These are phyloP conservation scores for Carpinus fangiana DNA, from an alignment of 306 rosid genomes.

Conservation along the genomic window DNA sequence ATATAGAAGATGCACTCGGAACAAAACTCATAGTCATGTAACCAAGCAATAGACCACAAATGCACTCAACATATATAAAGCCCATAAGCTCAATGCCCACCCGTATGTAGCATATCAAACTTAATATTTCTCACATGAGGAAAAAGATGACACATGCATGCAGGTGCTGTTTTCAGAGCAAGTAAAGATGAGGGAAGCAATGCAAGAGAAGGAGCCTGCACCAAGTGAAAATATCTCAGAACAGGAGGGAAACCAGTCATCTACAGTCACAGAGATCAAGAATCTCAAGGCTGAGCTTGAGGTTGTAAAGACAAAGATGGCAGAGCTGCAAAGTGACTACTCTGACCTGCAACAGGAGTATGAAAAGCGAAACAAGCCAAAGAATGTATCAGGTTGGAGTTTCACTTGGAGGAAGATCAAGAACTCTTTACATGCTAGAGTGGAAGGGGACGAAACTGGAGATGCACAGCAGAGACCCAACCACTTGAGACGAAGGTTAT, in stretches of 20 bases:
- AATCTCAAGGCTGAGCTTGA: conserved; percentile 73
- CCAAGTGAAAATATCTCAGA: conserved; percentile 49
- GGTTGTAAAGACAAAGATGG: conserved; percentile 59
- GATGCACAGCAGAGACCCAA: conserved; percentile 41
- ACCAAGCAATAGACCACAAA: not conserved
- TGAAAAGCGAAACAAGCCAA: conserved; percentile 54
- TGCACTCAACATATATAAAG: conserved; percentile 12
- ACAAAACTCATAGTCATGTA: not conserved
- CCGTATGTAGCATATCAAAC: conserved; percentile 4
- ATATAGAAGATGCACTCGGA: not conserved
- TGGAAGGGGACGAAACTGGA: conserved; percentile 47
- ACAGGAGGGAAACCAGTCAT: conserved; percentile 53
- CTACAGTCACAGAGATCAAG: conserved; percentile 48
- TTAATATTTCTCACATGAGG: conserved; percentile 23
- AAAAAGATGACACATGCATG: conserved; percentile 36
- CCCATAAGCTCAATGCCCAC: not conserved
- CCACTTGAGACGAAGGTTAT: conserved; percentile 44
- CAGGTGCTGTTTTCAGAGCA: conserved; percentile 87
- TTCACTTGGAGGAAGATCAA: conserved; percentile 74
- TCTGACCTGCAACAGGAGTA: conserved; percentile 72
- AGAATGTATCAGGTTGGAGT: conserved; percentile 55
- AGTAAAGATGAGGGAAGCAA: conserved; percentile 73
- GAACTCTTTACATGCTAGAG: conserved; percentile 63
- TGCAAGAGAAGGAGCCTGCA: conserved; percentile 72
- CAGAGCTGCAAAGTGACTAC: conserved; percentile 72